Evolutionary conservation across 1,284 basidiomycete genomes (phyloP), one percentile per base, ranked within the genome.

Genomic region (Malassezia arunalokei): DNA sequence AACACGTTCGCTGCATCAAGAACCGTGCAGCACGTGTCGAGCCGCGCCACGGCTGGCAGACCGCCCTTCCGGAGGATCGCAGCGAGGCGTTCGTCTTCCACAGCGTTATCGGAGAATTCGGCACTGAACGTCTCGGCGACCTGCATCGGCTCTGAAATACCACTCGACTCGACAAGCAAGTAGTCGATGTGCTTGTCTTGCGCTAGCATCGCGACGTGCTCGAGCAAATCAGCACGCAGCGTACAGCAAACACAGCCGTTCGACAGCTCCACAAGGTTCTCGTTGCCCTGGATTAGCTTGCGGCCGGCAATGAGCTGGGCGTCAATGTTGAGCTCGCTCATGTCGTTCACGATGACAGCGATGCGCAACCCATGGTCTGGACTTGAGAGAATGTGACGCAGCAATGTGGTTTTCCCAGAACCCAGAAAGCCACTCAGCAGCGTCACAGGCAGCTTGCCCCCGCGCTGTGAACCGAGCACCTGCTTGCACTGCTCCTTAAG

Each of bases 191-290:
- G 54, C 5, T 63, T 62, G 28, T 71, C 61, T 24, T 74, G 67
- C 1, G 76, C 76, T 1, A 78, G 62, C 5, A 60, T 60, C 0
- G 75, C 75, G 11, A 78, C 73, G 53, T 77, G 75, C 51, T 77
- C 77, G n/a, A 78, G 64, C 31, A 78, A 55, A 51, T 78, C 77
- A 6, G 74, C 76, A 32, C 77, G 74, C 1, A 78, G 68, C 0
- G 76, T 78, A 58, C 77, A 77, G 67, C 77, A 78, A 50, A 78
- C 77, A 59, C 77, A 77, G 0, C 76, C 75, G 60, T 68, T 77
- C 59, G 77, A 74, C 73, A 78, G 74, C 63, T 76, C 71, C 0
- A 78, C 74, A 5, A 78, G 64, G 29, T 71, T 70, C 59, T 77
- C 77, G 41, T 75, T 71, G 39, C 68, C 67, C 49, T 76, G 73